Base-by-base conservation (phyloP, 2,329 filamentous ascomycete species). In the Raffaelea ambrosiae region DNA sequence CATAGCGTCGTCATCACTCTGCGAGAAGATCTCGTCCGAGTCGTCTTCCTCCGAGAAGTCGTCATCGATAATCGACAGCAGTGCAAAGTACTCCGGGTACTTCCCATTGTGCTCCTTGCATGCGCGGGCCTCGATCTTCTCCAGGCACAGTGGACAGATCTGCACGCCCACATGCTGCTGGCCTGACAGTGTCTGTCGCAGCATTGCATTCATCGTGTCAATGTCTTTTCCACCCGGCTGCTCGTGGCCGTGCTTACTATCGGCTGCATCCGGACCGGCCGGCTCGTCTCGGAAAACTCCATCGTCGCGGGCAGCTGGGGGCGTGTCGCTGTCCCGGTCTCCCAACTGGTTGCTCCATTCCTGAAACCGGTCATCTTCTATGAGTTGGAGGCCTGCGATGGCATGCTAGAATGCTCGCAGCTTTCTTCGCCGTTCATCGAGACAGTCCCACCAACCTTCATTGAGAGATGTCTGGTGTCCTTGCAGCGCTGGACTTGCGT, bases 51-150 rank as follows among this genome's bases (percentile, higher is more conserved):
- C 51, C 1, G 45, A 52, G 5, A 43, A 31, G 16, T 45, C 48
- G 8, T 51, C 52, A 20, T 44, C 41, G 1, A 40, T 44, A 26
- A 53, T 42, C 3, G 52, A 51, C 4, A 54, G 45, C 3, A 54
- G 48, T 3, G 52, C 48, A 50, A 53, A 54, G 40, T 50, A 49
- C 41, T 54, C 52, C 5, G 53, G 45, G 19, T 54, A 50, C 2
- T 43, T 47, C 1, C 44, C 51, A 26, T 53, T 50, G 23, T 54
- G 51, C 21, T 50, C 43, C 18, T 53, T 53, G 47, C 52, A 52
- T 2, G 26, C 42, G 1, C 42, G 31, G 3, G 50, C 47, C 14
- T 46, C 48, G 3, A 54, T 40, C 21, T 48, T 49, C 5, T 42
- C 48, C 3, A 44, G 41, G 33, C 52, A 54, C 1, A 54, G 40